Evolutionary conservation across 208 protist genomes (phyloP).

Genomic region (Polymyxa betae): DNA sequence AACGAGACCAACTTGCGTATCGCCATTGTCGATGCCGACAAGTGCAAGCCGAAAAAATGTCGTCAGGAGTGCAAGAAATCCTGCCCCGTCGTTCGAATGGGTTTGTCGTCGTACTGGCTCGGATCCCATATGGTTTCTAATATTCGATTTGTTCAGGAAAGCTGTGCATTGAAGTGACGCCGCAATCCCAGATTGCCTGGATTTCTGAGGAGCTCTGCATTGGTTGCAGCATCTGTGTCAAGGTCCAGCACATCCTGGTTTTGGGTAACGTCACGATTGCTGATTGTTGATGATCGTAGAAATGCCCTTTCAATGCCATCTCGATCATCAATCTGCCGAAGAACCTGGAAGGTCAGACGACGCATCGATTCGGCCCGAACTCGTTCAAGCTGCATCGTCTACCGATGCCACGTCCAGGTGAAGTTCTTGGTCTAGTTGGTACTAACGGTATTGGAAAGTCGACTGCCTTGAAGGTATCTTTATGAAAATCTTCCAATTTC

Average conservation of each 20-base stretch:
- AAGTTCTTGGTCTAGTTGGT: conserved; percentile 99
- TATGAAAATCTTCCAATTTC: neutral
- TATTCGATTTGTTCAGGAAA: conserved; percentile 83
- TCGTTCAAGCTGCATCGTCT: conserved; percentile 99
- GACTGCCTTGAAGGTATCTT: conserved; percentile 92
- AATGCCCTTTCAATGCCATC: conserved; percentile 99
- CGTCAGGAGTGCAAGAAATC: conserved; percentile 95
- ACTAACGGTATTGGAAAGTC: conserved; percentile 99
- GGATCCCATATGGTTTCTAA: neutral
- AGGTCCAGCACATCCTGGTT: conserved; percentile 68
- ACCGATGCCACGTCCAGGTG: conserved; percentile 94
- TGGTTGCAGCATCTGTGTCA: conserved; percentile 99
- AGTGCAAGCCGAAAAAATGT: conserved; percentile 99
- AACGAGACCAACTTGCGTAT: conserved; percentile 89
- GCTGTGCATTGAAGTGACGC: conserved; percentile 97
- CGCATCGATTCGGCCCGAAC: conserved; percentile 98
- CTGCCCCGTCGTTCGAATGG: conserved; percentile 95
- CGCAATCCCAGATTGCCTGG: conserved; percentile 81
- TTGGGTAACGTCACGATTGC: neutral
- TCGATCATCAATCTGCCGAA: conserved; percentile 99
- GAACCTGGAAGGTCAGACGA: conserved; percentile 93
- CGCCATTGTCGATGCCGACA: conserved; percentile 96
- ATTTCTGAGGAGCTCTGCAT: conserved; percentile 99
- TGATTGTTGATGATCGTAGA: conserved; percentile 69
- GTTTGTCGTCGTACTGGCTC: conserved; percentile 64